A percentile compares a stretch with the other conserved stretches of the same genome.
phyloP scores from a whole-genome alignment of 768 basidiomycete species.

The Phaeotremella fagi region DNA sequence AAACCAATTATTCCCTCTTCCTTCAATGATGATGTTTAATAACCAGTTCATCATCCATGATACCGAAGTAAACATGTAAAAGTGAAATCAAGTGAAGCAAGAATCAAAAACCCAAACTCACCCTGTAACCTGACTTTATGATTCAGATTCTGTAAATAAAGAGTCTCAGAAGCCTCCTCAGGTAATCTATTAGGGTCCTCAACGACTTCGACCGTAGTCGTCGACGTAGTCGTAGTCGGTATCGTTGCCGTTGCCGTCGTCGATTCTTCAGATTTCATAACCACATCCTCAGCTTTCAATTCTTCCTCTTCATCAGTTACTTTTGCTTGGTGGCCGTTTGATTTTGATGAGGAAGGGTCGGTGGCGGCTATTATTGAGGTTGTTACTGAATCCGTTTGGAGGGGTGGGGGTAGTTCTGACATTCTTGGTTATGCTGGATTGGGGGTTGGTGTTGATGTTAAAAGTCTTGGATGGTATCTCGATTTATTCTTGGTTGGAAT shows the following conservation, averaged over 20 bases:
- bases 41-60: too few relatives aligned
- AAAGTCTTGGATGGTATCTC: too few relatives aligned
- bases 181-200: constrained; percentile 35
- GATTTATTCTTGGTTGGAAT: too few relatives aligned
- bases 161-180: constrained; percentile 63
- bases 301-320: constrained; percentile 11
- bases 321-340: background rate
- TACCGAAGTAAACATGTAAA: too few relatives aligned
- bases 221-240: constrained; percentile 10
- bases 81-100: too few relatives aligned
- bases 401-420: too few relatives aligned
- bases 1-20: too few relatives aligned
- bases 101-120: constrained; percentile 20
- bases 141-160: constrained; percentile 94
- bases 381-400: too few relatives aligned
- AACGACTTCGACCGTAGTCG: constrained; percentile 10
- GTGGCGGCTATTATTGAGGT: too few relatives aligned
- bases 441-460: too few relatives aligned
- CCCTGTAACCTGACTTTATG: constrained; percentile 59
- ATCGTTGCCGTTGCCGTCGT: constrained; percentile 2
- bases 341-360: background rate
- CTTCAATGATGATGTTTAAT: too few relatives aligned
- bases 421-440: too few relatives aligned
- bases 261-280: background rate
- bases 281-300: constrained; percentile 2